Base-by-base conservation (phyloP, 2,329 filamentous ascomycete genomes). In the Neoarthrinium moseri region DNA sequence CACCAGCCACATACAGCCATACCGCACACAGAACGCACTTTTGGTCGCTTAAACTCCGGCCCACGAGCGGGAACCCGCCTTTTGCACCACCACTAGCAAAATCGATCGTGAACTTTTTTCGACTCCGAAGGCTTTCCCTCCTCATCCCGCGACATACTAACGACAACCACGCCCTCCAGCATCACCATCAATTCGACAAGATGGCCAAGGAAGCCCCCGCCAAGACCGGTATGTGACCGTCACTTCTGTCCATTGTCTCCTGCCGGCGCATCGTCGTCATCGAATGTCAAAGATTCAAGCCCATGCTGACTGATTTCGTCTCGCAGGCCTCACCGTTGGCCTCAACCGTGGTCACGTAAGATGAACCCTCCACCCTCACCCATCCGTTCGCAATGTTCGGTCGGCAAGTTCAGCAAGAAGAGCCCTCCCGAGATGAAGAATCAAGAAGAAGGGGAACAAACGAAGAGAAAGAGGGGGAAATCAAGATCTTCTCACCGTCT, bases 331-430 rank as follows among this genome's bases (percentile, higher is more conserved):
- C 61, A 71, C 75, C 71, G 71, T 79, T 64, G 81, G 81, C 68
- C 67, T 76, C 63, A 84, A 84, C 78, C 78, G 75, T 61, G 78
- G 81, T 69, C 74, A 82, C 75, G 81, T 84, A 84, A 72, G 77
- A 63, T 65, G 57, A 59, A 50, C 47, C 38, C 23, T 30, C 17
- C 22, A 23, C 21, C 23, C 10, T 5, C 15, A n/a, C n/a, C 15
- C 5, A 5, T 39, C 34, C 7, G 34, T 36, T 18, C 13, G n/a
- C n/a, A n/a, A 12, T 21, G n/a, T 13, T 13, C 13, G 12, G n/a
- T 40, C 17, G 12, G 12, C 12, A 26, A 40, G 3, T 23, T 13
- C 37, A 40, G 13, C 11, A 40, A 22, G 15, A 29, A 29, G n/a
- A 15, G 17, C 26, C 24, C 7, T 24, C 21, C 26, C 15, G 26